These are phyloP conservation scores for Gautieria morchelliformis DNA, from an alignment of 768 basidiomycete genomes.

Conservation along the genomic window DNA sequence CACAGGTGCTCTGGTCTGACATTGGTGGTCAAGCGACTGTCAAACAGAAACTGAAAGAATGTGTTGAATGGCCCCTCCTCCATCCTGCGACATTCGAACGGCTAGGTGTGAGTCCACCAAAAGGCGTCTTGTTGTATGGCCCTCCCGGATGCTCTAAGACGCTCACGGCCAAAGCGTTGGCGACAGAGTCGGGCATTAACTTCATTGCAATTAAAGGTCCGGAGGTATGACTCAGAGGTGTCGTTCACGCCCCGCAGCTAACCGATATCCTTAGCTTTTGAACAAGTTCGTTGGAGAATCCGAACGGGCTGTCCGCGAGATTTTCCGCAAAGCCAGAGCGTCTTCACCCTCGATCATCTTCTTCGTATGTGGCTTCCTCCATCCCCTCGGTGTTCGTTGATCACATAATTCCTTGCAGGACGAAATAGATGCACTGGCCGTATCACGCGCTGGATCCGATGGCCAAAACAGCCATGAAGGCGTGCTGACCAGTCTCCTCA, in stretches of 20 bases:
- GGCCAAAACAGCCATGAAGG: conserved; percentile 67
- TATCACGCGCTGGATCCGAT: conserved; percentile 53
- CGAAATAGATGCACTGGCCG: conserved; percentile 91
- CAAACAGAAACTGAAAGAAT: conserved; percentile 81
- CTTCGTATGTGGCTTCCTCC: conserved; percentile 56
- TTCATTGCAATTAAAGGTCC: conserved; percentile 97
- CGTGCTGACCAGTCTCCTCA: conserved; percentile 84
- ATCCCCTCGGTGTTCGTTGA: too few relatives aligned
- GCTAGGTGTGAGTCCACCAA: conserved; percentile 80
- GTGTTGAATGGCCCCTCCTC: conserved; percentile 90
- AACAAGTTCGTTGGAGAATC: conserved; percentile 98
- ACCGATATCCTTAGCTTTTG: conserved; percentile 48
- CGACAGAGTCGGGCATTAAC: conserved; percentile 89
- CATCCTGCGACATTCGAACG: conserved; percentile 82
- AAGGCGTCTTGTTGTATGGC: conserved; percentile 86
- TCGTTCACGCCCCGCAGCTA: neutral
- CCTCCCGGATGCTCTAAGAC: conserved; percentile 99
- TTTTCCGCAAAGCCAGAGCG: conserved; percentile 89
- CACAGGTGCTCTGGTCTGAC: conserved; percentile 73
- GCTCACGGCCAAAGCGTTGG: conserved; percentile 82
- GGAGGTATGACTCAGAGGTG: conserved; percentile 61
- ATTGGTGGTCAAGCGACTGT: conserved; percentile 80
- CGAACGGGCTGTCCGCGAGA: conserved; percentile 87
- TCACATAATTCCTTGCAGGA: conserved; percentile 42
- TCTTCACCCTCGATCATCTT: conserved; percentile 95